Percentiles rank a stretch among this genome's conserved stretches.
phyloP scores from a whole-genome alignment of 1,139 yeast species.

The Saccharomyces hybrid region DNA sequence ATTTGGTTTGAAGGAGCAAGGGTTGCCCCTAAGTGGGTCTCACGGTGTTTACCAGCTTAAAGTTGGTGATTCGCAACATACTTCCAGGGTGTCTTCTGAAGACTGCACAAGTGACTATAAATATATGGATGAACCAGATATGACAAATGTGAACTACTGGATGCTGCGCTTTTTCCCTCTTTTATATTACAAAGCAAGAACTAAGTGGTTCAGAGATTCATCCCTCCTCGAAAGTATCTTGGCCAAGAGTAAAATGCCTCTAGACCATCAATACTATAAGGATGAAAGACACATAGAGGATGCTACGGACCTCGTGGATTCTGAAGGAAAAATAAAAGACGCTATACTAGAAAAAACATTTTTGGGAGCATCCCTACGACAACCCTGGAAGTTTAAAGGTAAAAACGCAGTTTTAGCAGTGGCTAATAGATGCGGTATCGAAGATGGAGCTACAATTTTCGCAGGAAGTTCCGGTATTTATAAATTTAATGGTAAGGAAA shows the following conservation, averaged over 20 bases:
- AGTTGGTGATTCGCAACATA: constrained; percentile 8
- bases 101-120: constrained; percentile 12
- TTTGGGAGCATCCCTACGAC: constrained; percentile 36
- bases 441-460: constrained; percentile 43
- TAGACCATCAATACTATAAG: constrained; percentile 1
- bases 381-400: constrained; percentile 22
- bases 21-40: constrained; percentile 21
- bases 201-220: constrained; percentile 14
- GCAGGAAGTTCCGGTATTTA: constrained; percentile 71
- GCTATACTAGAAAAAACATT: constrained; percentile 21
- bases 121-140: constrained; percentile 33
- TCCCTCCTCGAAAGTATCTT: constrained; percentile 7
- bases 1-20: constrained; percentile 10
- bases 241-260: neutral
- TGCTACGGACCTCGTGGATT: neutral
- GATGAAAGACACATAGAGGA: constrained; percentile 3
- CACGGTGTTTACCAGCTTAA: constrained; percentile 22
- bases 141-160: constrained; percentile 54
- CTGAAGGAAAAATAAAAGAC: neutral
- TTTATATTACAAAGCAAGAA: constrained; percentile 29
- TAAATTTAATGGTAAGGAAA: constrained; percentile 39
- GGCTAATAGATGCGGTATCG: constrained; percentile 65
- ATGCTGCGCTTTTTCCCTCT: constrained; percentile 62
- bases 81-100: constrained; percentile 7
- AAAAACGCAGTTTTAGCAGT: constrained; percentile 20